These are phyloP conservation scores for Flaveria trinervia DNA, from an alignment of 129 eudicot species.

Conservation along the genomic window DNA sequence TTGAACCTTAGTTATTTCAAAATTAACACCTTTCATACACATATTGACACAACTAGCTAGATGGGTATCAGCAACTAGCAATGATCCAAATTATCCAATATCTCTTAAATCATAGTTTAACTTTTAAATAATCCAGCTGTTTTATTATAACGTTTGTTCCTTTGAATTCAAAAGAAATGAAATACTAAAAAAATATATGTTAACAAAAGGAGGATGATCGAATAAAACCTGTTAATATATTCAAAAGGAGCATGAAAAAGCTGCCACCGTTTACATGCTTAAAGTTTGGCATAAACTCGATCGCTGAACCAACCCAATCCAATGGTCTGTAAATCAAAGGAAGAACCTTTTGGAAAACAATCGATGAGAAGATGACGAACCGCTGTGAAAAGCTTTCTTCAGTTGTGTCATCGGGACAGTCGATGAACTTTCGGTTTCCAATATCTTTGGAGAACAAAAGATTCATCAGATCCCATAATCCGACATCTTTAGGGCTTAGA, in stretches of 20 bases:
- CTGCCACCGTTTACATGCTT: constrained; percentile 39
- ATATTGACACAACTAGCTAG: too few relatives aligned
- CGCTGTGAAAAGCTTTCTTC: constrained; percentile 40
- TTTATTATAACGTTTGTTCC: too few relatives aligned
- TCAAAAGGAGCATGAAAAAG: constrained; percentile 26
- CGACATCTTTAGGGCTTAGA: constrained; percentile 51
- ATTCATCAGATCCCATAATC: constrained; percentile 37
- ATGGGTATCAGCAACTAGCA: too few relatives aligned
- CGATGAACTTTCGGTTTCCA: constrained; percentile 43
- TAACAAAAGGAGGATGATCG: not conserved
- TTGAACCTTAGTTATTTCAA: too few relatives aligned
- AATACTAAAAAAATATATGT: not conserved
- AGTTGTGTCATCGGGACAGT: constrained; percentile 31
- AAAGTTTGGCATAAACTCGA: constrained; percentile 55
- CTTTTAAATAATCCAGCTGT: too few relatives aligned
- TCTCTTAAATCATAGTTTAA: too few relatives aligned
- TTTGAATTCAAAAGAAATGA: too few relatives aligned
- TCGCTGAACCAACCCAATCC: constrained; percentile 36
- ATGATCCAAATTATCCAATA: too few relatives aligned
- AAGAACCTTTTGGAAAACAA: constrained; percentile 42
- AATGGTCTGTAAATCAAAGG: constrained; percentile 35
- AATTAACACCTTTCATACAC: too few relatives aligned
- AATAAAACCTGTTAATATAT: constrained; percentile 36
- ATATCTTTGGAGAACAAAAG: constrained; percentile 47
- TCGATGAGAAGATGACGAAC: constrained; percentile 42